Evolutionary conservation across 352 stramenopile species (phyloP), one percentile per base, ranked within the genome.

Genomic region (Phytophthora macrochlamydospora): DNA sequence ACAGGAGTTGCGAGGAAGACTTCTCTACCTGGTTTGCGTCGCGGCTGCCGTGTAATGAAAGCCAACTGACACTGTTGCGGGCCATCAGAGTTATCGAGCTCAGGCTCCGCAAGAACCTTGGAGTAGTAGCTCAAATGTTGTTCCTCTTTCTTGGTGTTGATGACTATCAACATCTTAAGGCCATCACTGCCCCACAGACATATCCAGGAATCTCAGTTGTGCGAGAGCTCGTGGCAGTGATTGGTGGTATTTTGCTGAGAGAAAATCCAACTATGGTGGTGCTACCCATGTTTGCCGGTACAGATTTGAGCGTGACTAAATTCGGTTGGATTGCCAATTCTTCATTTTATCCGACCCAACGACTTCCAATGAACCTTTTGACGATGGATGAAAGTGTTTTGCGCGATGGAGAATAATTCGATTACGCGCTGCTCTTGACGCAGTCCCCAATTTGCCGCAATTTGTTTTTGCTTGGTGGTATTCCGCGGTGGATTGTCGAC

Each of bases 221-320:
- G 29, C 46, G 51, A 56, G 55, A 66, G 45, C 60, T 70, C 24
- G 56, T 75, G 40, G 56, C 61, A 40, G 28, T 9, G 30, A 60
- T 72, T 53, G n/a, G 32, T 44, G 45, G 4, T 59, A 56, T 65
- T 13, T 14, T 67, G 51, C 18, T 24, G 18, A 24, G 18, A 24
- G 18, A 24, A 24, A 24, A 24, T 24, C 18, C 64, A 45, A 71
- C 29, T 58, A 12, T 65, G 37, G 14, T 73, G 53, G 4, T 69
- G 50, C 60, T 73, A 24, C 67, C 62, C 46, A 76, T 69, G 57
- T 76, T 76, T 56, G 68, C 62, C 7, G 68, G 68, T 32, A 69
- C 54, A 56, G 54, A 67, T 61, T 58, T 69, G 53, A 35, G 38
- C 31, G 55, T 68, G 2, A 65, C 69, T 62, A 45, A 18, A 42